phyloP scores from a whole-genome alignment of 345 rosid genomes.

The Sapria himalayana region DNA sequence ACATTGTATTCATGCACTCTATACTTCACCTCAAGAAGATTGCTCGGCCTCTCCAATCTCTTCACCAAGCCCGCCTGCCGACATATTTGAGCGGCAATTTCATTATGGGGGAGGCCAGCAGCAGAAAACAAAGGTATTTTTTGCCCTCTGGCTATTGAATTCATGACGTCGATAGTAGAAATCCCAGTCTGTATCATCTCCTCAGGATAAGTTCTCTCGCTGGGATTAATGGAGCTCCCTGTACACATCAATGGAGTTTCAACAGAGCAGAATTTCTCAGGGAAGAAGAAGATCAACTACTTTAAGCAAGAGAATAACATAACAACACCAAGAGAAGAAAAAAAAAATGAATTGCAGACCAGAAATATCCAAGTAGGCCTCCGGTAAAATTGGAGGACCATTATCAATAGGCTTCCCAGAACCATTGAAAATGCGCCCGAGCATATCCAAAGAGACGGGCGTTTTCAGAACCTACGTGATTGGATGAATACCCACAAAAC shows the following conservation, averaged over 20 bases:
- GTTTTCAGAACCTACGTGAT: constrained; percentile 62
- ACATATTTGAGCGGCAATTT: constrained; percentile 97
- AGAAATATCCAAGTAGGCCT: constrained; percentile 86
- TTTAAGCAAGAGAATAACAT: no score
- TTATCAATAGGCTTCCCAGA: constrained; percentile 95
- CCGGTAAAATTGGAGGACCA: constrained; percentile 85
- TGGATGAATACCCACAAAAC: background rate
- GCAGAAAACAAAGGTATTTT: constrained; percentile 96
- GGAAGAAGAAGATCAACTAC: no score
- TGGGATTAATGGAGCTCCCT: constrained; percentile 96
- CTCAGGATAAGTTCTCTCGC: constrained; percentile 96
- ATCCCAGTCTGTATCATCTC: constrained; percentile 99
- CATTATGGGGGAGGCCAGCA: constrained; percentile 98
- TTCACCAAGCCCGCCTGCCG: constrained; percentile 98
- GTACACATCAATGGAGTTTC: no score
- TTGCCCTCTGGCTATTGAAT: constrained; percentile 95
- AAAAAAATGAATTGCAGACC: constrained; percentile 20
- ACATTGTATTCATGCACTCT: no score
- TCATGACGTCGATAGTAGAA: constrained; percentile 95
- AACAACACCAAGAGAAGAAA: no score
- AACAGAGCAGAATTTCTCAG: no score
- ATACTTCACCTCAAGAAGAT: constrained; percentile 56
- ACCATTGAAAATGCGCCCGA: constrained; percentile 89
- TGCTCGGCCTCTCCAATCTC: constrained; percentile 61
- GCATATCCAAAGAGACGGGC: constrained; percentile 89